phyloP scores from a whole-genome alignment of 352 stramenopile species.

The Phytophthora ramorum region DNA sequence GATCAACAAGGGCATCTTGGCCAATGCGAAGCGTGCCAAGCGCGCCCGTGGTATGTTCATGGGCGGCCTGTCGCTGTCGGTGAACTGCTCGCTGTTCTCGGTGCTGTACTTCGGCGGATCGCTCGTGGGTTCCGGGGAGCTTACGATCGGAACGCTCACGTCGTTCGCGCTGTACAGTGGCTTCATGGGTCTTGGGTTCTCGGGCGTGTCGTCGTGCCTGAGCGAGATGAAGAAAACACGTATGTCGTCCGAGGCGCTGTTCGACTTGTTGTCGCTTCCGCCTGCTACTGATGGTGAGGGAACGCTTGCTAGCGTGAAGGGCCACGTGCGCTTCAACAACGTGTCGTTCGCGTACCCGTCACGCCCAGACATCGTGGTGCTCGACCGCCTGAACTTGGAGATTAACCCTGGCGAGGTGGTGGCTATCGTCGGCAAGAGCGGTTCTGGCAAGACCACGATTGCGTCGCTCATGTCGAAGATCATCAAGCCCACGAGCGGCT shows the following conservation, averaged over 20 bases:
- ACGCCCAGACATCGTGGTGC: slow-evolving; percentile 69
- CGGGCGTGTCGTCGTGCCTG: slow-evolving; percentile 83
- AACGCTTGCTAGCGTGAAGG: slow-evolving; percentile 58
- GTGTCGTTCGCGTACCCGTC: slow-evolving; percentile 89
- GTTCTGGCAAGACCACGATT: slow-evolving; percentile 87
- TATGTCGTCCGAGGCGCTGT: slow-evolving; percentile 78
- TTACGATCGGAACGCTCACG: slow-evolving; percentile 91
- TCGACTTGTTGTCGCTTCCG: slow-evolving; percentile 66
- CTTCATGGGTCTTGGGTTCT: slow-evolving; percentile 92
- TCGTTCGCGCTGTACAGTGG: slow-evolving; percentile 93
- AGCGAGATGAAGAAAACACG: slow-evolving; percentile 80
- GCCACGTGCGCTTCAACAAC: slow-evolving; percentile 78
- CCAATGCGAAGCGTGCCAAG: slow-evolving; percentile 75
- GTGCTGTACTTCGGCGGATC: slow-evolving; percentile 92
- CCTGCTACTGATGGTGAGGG: slow-evolving; percentile 44
- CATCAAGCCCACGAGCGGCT: slow-evolving; percentile 61
- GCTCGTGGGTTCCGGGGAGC: slow-evolving; percentile 80
- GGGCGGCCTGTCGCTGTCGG: slow-evolving; percentile 85
- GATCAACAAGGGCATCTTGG: slow-evolving; percentile 72
- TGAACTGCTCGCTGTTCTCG: slow-evolving; percentile 91
- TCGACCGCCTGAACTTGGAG: slow-evolving; percentile 69
- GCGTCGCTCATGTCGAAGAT: slow-evolving; percentile 85
- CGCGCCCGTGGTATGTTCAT: slow-evolving; percentile 90
- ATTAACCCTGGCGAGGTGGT: slow-evolving; percentile 85
- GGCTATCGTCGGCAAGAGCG: slow-evolving; percentile 87